These are phyloP conservation scores for Crithidia bombi DNA, from an alignment of 208 protist species.

Conservation along the genomic window DNA sequence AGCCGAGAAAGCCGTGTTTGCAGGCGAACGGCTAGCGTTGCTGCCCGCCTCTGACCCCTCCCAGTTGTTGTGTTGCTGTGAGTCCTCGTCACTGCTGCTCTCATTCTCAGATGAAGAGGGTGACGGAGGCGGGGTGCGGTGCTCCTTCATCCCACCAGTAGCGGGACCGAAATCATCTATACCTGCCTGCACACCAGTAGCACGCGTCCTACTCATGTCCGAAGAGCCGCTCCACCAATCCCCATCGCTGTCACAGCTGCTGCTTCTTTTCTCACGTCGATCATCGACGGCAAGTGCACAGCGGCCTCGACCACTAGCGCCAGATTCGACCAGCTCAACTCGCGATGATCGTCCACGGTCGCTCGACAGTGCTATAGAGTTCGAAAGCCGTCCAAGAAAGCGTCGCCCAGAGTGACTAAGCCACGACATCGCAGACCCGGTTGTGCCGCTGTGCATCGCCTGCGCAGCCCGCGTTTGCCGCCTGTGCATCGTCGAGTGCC, in stretches of 20 bases:
- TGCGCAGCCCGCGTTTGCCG: no score
- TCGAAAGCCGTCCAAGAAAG: constrained; percentile 15
- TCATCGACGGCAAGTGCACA: neutral
- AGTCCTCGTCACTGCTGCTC: constrained; percentile 2
- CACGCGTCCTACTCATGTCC: no score
- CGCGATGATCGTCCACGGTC: neutral
- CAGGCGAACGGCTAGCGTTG: neutral
- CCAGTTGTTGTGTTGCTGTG: neutral
- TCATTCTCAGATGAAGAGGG: neutral
- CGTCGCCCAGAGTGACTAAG: neutral
- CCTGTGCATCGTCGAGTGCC: neutral
- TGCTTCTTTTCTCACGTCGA: neutral
- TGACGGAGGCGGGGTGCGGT: neutral
- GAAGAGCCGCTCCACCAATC: neutral
- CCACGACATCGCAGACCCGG: constrained; percentile 7
- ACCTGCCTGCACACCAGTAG: no score
- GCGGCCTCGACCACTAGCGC: neutral
- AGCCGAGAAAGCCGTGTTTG: neutral
- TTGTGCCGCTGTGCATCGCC: neutral
- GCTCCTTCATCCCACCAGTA: neutral
- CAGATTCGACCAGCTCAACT: constrained; percentile 2
- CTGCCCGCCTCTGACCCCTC: neutral
- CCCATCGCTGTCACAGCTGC: neutral
- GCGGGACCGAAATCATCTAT: no score
- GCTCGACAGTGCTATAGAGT: constrained; percentile 25